phyloP scores from a whole-genome alignment of 768 basidiomycete species.

The Crepidotus variabilis region DNA sequence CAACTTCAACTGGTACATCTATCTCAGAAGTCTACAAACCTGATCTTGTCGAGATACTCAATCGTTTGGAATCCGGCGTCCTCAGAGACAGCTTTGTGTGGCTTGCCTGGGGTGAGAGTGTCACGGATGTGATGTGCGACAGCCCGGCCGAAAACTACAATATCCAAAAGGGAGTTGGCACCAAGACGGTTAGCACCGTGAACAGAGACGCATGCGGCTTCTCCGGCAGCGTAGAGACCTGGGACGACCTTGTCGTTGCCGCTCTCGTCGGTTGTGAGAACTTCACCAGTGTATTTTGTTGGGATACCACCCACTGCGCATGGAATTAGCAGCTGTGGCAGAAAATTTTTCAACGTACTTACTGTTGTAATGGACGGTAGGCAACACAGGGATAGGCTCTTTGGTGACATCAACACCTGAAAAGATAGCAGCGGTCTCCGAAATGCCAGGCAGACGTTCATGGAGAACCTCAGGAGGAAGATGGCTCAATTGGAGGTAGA shows the following conservation, averaged over 20 bases:
- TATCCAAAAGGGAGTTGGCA: conserved; percentile 97
- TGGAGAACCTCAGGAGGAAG: conserved; percentile 93
- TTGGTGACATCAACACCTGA: conserved; percentile 99
- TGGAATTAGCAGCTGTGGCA: neutral
- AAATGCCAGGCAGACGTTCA: conserved; percentile 97
- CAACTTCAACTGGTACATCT: neutral
- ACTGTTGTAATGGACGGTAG: conserved; percentile 99
- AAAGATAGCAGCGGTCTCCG: conserved; percentile 99
- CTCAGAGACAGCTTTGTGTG: conserved; percentile 84
- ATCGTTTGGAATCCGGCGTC: conserved; percentile 84
- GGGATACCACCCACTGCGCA: conserved; percentile 96
- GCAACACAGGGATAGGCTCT: conserved; percentile 97
- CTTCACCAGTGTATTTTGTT: conserved; percentile 97
- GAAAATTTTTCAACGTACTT: conserved; percentile 28
- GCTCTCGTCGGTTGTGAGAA: conserved; percentile 79
- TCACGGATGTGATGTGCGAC: conserved; percentile 97
- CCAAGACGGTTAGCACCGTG: conserved; percentile 99
- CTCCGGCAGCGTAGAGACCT: conserved; percentile 97
- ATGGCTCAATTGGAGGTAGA: conserved; percentile 96
- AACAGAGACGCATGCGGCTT: conserved; percentile 98
- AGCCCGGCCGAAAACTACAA: conserved; percentile 99
- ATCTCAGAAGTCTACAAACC: conserved; percentile 29
- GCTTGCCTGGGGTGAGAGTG: conserved; percentile 81
- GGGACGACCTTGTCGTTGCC: conserved; percentile 95
- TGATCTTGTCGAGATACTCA: conserved; percentile 85